These are phyloP conservation scores for Phaeosphaeriaceae sp. DNA, from an alignment of 2,329 filamentous ascomycete genomes.

Conservation along the genomic window DNA sequence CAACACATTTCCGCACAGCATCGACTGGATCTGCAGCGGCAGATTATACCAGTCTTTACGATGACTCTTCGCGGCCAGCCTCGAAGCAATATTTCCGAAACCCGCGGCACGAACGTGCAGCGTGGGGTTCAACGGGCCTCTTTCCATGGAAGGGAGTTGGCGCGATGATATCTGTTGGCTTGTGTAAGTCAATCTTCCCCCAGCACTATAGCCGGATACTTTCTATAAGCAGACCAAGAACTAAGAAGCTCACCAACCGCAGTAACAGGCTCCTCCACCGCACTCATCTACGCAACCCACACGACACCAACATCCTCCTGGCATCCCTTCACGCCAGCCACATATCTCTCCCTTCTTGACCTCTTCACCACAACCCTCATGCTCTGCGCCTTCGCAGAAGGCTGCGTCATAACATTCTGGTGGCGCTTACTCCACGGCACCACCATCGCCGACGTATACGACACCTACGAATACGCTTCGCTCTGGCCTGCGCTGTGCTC, in stretches of 20 bases:
- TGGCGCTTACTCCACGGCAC: slow-evolving; percentile 21
- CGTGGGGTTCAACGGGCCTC: slow-evolving; percentile 4
- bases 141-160: slow-evolving; percentile 30
- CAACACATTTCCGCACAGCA: background rate
- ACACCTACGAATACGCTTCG: slow-evolving; percentile 23
- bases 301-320: slow-evolving; percentile 16
- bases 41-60: background rate
- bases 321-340: slow-evolving; percentile 23
- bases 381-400: slow-evolving; percentile 25
- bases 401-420: slow-evolving; percentile 30
- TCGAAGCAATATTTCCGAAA: slow-evolving; percentile 7
- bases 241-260: background rate
- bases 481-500: slow-evolving; percentile 19
- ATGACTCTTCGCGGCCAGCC: background rate
- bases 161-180: slow-evolving; percentile 8
- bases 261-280: slow-evolving; percentile 25
- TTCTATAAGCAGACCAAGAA: background rate
- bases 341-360: slow-evolving; percentile 29
- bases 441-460: slow-evolving; percentile 15
- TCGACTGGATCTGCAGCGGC: background rate
- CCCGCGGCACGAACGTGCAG: slow-evolving; percentile 8
- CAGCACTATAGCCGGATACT: too few relatives aligned
- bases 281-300: slow-evolving; percentile 25
- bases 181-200: slow-evolving; percentile 2
- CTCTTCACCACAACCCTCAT: slow-evolving; percentile 27